Conservation (phyloP, 352 stramenopile species). For the Lagenidium sp. region DNA sequence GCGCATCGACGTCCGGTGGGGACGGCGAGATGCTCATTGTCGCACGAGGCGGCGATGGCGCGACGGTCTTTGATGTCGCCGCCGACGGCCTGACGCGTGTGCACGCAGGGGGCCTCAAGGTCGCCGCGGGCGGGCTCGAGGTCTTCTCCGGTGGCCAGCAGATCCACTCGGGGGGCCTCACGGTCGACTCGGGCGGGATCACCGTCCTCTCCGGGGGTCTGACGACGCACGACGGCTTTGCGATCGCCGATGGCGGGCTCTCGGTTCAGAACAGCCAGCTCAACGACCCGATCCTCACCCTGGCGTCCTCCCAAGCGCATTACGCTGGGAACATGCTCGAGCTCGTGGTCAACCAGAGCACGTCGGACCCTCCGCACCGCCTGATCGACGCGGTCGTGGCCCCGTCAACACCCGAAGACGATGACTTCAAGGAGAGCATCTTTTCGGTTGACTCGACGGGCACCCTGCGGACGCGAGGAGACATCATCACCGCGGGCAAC, state of each 20-base stretch:
- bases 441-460: slow-evolving; percentile 44
- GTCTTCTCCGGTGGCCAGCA: slow-evolving; percentile 48
- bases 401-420: neutral
- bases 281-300: slow-evolving; percentile 33
- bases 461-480: slow-evolving; percentile 32
- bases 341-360: slow-evolving; percentile 29
- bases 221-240: slow-evolving; percentile 45
- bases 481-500: slow-evolving; percentile 32
- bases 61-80: slow-evolving; percentile 44
- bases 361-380: slow-evolving; percentile 23
- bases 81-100: slow-evolving; percentile 39
- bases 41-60: slow-evolving; percentile 7
- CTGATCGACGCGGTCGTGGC: slow-evolving; percentile 27
- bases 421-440: slow-evolving; percentile 8
- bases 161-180: slow-evolving; percentile 48
- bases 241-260: slow-evolving; percentile 52
- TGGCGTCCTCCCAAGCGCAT: slow-evolving; percentile 31
- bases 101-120: slow-evolving; percentile 39
- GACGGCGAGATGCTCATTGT: slow-evolving; percentile 6
- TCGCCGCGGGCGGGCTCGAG: slow-evolving; percentile 36
- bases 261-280: slow-evolving; percentile 27
- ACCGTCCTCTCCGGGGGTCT: slow-evolving; percentile 37
- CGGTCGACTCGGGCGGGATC: slow-evolving; percentile 42
- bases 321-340: slow-evolving; percentile 45
- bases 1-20: neutral